A percentile compares a stretch with the other conserved stretches of the same genome.
These are phyloP conservation scores for Cryphonectria naterciae DNA, from an alignment of 2,329 filamentous ascomycete species.

Conservation along the genomic window DNA sequence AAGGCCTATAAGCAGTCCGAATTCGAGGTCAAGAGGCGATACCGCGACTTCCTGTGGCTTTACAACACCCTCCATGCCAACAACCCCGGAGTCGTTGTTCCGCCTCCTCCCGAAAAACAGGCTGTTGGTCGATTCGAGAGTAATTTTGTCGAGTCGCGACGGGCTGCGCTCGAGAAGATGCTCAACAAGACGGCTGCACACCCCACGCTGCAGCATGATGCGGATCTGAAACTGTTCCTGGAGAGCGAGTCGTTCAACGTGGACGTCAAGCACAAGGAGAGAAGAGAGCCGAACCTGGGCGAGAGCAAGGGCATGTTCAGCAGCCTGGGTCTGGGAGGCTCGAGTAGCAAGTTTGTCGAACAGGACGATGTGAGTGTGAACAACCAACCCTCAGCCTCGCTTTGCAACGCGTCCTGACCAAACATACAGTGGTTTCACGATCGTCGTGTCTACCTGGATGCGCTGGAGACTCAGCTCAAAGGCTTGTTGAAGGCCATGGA, in stretches of 20 bases:
- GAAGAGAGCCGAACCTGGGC: constrained; percentile 79
- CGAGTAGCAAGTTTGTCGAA: constrained; percentile 88
- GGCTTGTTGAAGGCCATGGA: constrained; percentile 92
- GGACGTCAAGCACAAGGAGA: constrained; percentile 97
- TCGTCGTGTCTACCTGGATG: constrained; percentile 87
- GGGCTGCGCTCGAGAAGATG: constrained; percentile 95
- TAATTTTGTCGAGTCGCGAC: constrained; percentile 92
- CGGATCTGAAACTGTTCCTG: constrained; percentile 92
- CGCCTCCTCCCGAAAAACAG: constrained; percentile 96
- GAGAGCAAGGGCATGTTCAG: constrained; percentile 95
- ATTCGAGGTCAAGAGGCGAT: constrained; percentile 91
- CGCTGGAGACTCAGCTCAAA: constrained; percentile 70
- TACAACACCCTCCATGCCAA: constrained; percentile 94
- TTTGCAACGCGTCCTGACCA: not conserved
- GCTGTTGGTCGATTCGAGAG: constrained; percentile 94
- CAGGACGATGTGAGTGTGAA: constrained; percentile 80
- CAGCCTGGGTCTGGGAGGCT: constrained; percentile 77
- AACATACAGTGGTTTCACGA: constrained; percentile 88
- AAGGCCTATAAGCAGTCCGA: constrained; percentile 93
- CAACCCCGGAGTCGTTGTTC: constrained; percentile 92
- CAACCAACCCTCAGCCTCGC: not conserved
- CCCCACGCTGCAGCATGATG: constrained; percentile 88
- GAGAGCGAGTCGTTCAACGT: constrained; percentile 96
- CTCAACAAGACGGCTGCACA: constrained; percentile 93
- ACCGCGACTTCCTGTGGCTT: constrained; percentile 96